A percentile compares a stretch with the other conserved stretches of the same genome.
Evolutionary conservation across 768 basidiomycete species (phyloP).

Genomic region (Rhodotorula paludigena): DNA sequence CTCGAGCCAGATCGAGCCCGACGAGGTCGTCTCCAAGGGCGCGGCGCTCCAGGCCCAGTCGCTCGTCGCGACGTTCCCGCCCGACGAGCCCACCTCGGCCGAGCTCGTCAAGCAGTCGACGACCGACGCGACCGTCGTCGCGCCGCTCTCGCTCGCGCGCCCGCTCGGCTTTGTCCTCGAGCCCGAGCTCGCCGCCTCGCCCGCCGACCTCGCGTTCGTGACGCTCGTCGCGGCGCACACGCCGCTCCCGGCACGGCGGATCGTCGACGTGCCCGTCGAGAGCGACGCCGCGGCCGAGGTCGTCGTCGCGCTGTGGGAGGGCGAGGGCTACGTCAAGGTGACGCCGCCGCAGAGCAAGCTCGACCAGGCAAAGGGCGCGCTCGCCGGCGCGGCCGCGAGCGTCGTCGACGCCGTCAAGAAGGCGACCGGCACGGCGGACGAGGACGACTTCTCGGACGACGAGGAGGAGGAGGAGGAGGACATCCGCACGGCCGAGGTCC

Average conservation of each 20-base stretch:
- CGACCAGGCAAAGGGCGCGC: slow-evolving; percentile 23
- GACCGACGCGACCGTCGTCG: slow-evolving; percentile 40
- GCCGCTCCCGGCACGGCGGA: slow-evolving; percentile 49
- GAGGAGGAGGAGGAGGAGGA: slow-evolving; percentile 46
- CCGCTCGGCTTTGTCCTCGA: slow-evolving; percentile 49
- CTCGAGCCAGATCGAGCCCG: slow-evolving; percentile 49
- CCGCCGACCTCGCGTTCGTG: slow-evolving; percentile 39
- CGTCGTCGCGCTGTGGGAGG: slow-evolving; percentile 42
- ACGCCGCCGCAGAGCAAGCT: slow-evolving; percentile 30
- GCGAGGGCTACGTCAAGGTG: slow-evolving; percentile 38
- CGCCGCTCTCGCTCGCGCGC: slow-evolving; percentile 39
- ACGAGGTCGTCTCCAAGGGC: slow-evolving; percentile 51
- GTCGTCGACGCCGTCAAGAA: slow-evolving; percentile 21
- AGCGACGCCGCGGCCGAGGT: slow-evolving; percentile 43
- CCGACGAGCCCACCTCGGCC: slow-evolving; percentile 2
- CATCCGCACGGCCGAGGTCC: slow-evolving; percentile 39
- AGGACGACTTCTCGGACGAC: slow-evolving; percentile 37
- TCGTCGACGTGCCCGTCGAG: slow-evolving; percentile 47
- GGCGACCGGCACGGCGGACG: slow-evolving; percentile 38
- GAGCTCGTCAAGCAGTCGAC: slow-evolving; percentile 31
- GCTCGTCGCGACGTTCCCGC: slow-evolving; percentile 25
- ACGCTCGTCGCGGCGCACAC: slow-evolving; percentile 41
- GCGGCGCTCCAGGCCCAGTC: slow-evolving; percentile 44
- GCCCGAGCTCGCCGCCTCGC: slow-evolving; percentile 28
- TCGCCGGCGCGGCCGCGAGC: slow-evolving; percentile 4